A percentile compares a stretch with the other conserved stretches of the same genome.
Evolutionary conservation across 2,329 filamentous ascomycete genomes (phyloP).

Genomic region (Hypoxylon sp.): DNA sequence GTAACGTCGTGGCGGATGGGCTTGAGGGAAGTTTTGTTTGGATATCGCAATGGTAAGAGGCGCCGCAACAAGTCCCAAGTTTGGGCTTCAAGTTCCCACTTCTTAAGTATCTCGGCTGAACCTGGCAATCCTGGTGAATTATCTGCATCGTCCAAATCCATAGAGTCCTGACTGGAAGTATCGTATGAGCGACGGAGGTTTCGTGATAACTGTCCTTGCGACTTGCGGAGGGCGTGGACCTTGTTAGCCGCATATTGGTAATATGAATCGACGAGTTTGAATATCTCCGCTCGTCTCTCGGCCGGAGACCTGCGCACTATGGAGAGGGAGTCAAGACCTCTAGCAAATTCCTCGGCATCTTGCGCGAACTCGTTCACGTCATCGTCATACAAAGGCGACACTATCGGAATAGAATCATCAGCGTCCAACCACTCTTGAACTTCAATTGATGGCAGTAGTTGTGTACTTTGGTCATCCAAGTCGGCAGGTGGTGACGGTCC

Average conservation of each 20-base stretch:
- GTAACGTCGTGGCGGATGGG: constrained; percentile 53
- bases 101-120: constrained; percentile 63
- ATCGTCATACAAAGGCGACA: constrained; percentile 38
- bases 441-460: constrained; percentile 27
- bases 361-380: constrained; percentile 56
- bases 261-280: constrained; percentile 76
- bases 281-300: constrained; percentile 74
- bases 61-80: constrained; percentile 89
- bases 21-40: constrained; percentile 55
- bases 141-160: constrained; percentile 68
- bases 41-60: constrained; percentile 78
- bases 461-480: constrained; percentile 42
- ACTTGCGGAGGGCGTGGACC: constrained; percentile 59
- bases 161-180: constrained; percentile 60
- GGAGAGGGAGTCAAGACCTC: constrained; percentile 82
- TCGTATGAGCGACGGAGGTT: constrained; percentile 52
- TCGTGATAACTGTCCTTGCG: constrained; percentile 55
- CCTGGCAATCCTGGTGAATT: constrained; percentile 50
- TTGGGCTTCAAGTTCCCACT: constrained; percentile 85
- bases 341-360: constrained; percentile 90
- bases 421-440: constrained; percentile 13
- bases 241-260: constrained; percentile 67
- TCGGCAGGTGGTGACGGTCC: constrained; percentile 37
- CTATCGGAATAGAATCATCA: constrained; percentile 47
- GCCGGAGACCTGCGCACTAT: constrained; percentile 60